A percentile compares a stretch with the other conserved stretches of the same genome.
phyloP scores from a whole-genome alignment of 768 basidiomycete species.

The Lanmaoa pseudosensibilis region DNA sequence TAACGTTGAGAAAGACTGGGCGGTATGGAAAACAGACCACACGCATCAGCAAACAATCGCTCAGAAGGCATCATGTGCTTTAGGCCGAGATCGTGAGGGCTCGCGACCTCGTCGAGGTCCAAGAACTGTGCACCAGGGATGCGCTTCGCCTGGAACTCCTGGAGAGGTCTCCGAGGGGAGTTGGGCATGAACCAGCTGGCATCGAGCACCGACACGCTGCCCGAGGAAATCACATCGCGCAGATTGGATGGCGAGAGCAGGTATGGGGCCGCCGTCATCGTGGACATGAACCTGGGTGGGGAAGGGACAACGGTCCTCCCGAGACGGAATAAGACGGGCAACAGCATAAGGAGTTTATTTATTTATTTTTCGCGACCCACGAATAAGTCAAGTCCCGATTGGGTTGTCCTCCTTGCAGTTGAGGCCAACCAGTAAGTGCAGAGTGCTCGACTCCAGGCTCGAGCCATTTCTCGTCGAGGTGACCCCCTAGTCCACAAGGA shows the following conservation, averaged over 20 bases:
- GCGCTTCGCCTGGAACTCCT: slow-evolving; percentile 66
- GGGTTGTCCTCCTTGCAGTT: neutral
- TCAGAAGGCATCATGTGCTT: slow-evolving; percentile 92
- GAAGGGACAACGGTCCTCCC: slow-evolving; percentile 3
- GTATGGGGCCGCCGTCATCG: slow-evolving; percentile 41
- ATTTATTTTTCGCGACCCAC: slow-evolving; percentile 8
- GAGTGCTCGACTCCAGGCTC: neutral
- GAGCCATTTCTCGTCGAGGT: slow-evolving; percentile 7
- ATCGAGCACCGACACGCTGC: slow-evolving; percentile 54
- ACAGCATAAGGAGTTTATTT: slow-evolving; percentile 8
- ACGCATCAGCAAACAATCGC: slow-evolving; percentile 71
- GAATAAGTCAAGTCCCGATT: slow-evolving; percentile 13
- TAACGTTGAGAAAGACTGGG: slow-evolving; percentile 5
- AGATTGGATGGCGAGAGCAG: slow-evolving; percentile 54
- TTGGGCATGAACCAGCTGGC: slow-evolving; percentile 96
- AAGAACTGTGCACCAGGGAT: slow-evolving; percentile 74
- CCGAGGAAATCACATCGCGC: slow-evolving; percentile 36
- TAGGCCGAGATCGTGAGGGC: slow-evolving; percentile 71
- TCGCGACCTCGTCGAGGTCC: slow-evolving; percentile 79
- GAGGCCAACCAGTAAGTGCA: neutral
- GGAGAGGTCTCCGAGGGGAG: slow-evolving; percentile 62
- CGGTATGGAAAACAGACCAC: slow-evolving; percentile 53
- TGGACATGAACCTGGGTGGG: slow-evolving; percentile 38
- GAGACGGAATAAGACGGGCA: slow-evolving; percentile 11
- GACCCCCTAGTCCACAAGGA: slow-evolving; percentile 4